These are phyloP conservation scores for Pulicaria dysenterica DNA, from an alignment of 129 eudicot genomes.

Conservation along the genomic window DNA sequence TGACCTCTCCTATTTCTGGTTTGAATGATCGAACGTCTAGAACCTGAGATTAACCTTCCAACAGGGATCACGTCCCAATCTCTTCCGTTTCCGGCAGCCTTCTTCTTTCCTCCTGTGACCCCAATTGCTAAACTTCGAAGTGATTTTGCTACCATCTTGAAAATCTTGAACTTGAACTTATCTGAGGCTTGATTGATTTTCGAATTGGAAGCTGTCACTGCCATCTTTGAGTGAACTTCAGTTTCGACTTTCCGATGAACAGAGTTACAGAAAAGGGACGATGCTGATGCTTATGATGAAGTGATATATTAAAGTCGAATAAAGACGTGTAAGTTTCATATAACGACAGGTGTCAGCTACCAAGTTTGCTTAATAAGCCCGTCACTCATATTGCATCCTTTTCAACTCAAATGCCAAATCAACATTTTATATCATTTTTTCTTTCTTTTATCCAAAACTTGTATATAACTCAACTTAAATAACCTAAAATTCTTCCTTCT, in stretches of 20 bases:
- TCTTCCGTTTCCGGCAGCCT: background rate
- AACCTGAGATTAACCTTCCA: background rate
- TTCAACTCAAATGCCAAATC: no score
- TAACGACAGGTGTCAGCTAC: no score
- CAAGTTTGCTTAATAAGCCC: no score
- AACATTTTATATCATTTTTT: no score
- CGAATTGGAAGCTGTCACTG: background rate
- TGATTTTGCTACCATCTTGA: background rate
- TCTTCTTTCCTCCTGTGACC: background rate
- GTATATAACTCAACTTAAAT: no score
- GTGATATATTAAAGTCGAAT: no score
- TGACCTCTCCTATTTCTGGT: background rate
- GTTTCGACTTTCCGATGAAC: background rate
- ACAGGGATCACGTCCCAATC: background rate
- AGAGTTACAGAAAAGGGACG: no score
- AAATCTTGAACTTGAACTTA: conserved; percentile 8
- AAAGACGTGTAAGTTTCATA: no score
- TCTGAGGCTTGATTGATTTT: background rate
- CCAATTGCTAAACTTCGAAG: background rate
- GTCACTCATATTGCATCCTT: no score
- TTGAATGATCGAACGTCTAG: background rate
- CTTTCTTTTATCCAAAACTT: no score
- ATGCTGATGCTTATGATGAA: no score
- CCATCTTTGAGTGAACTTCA: background rate
- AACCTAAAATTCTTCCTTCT: no score